Base-by-base conservation (phyloP, 2,329 filamentous ascomycete species). In the Bipolaris bicolor region DNA sequence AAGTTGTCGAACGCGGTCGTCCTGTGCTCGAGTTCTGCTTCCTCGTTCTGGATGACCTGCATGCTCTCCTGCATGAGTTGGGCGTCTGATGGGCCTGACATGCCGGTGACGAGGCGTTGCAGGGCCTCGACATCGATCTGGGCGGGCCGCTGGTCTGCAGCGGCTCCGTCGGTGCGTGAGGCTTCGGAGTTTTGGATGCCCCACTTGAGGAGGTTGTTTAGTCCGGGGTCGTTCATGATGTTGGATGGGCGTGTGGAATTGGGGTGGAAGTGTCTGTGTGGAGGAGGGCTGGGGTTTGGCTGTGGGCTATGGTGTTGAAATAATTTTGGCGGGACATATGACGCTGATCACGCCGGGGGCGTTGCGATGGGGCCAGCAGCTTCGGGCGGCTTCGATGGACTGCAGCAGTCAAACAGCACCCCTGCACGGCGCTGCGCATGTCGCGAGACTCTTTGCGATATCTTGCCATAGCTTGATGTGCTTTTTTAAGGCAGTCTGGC, bases 1-100 rank as follows among this genome's bases (percentile, higher is more conserved):
- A 71, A 68, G 53, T 70, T 68, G 51, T 72, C 65, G 52, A 73
- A 72, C 5, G 71, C 70, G 3, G 16, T 55, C 9, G 54, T 45
- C 2, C 59, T 57, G 51, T 66, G 53, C 49, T 66, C 64, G 15
- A 69, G 29, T 6, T 58, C 51, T 5, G 57, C 63, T 3, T 70
- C 61, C 4, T 64, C 87, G 62, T 86, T 88, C 81, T 65, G 57
- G 71, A 97, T 89, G 55, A 90, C 86, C 26, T 84, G 83, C 87
- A 99, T 96, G 62, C 90, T 84, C 50, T 89, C 86, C 69, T 86
- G 87, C 95, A 99, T 98, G 51, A 96, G 85, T 60, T 98, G 92
- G 20, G 95, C 92, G 62, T 99, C 94, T 2, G 89, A 92, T 3
- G 47, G 53, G 4, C 45, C 48, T 15, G 55, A 57, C 37, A 50